phyloP scores from a whole-genome alignment of 805 yeast species.

The Yarrowia osloensis region DNA sequence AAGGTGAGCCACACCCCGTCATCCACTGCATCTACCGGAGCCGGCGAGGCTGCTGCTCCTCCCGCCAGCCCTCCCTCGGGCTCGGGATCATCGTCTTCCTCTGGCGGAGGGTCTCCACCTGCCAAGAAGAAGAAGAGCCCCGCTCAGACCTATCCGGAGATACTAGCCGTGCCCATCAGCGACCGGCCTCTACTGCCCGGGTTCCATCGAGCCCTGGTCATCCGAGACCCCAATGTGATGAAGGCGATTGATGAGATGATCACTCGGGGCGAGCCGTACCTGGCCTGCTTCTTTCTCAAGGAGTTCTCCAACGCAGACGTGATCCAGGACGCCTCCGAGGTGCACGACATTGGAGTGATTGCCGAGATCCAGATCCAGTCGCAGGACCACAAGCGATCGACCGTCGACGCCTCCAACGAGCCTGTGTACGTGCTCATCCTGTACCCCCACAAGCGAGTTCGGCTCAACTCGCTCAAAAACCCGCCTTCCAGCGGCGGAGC shows the following conservation, averaged over 20 bases:
- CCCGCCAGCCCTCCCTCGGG: conserved; percentile 1
- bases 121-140: conserved; percentile 17
- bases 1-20: not conserved
- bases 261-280: conserved; percentile 24
- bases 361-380: conserved; percentile 30
- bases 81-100: conserved; percentile 7
- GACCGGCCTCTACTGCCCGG: conserved; percentile 29
- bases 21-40: conserved; percentile 7
- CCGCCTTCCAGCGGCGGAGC: conserved; percentile 19
- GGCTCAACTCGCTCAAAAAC: conserved; percentile 21
- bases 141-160: conserved; percentile 28
- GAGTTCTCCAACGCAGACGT: conserved; percentile 26
- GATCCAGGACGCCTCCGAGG: conserved; percentile 27
- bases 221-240: conserved; percentile 29
- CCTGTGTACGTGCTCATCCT: conserved; percentile 26
- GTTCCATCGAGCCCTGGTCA: conserved; percentile 25
- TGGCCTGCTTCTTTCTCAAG: conserved; percentile 29
- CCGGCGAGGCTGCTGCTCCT: conserved; percentile 5
- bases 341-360: conserved; percentile 29
- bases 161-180: conserved; percentile 20
- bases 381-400: conserved; percentile 27
- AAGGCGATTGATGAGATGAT: conserved; percentile 29
- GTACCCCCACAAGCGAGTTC: conserved; percentile 30
- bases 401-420: conserved; percentile 29
- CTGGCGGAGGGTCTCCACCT: not conserved